phyloP scores from a whole-genome alignment of 345 rosid genomes.

The Linum lewisii region DNA sequence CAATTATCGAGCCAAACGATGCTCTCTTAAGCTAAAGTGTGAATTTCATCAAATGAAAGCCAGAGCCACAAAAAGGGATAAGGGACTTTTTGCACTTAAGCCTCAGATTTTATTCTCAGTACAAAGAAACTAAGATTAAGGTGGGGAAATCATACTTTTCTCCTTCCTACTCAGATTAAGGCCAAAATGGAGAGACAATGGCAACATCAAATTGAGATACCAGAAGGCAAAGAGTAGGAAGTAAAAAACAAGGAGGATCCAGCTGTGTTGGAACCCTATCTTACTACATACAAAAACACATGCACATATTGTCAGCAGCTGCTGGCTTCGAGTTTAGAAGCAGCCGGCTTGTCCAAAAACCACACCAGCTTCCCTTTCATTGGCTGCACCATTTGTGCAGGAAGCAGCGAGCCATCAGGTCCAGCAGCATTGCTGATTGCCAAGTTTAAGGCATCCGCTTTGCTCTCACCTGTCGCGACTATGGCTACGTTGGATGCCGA shows the following conservation, averaged over 20 bases:
- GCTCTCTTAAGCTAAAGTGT: no score
- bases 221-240: background rate
- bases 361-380: slow-evolving; percentile 56
- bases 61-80: slow-evolving; percentile 3
- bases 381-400: slow-evolving; percentile 66
- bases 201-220: slow-evolving; percentile 7
- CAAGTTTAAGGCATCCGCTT: slow-evolving; percentile 62
- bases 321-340: slow-evolving; percentile 41
- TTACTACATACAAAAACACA: slow-evolving; percentile 21
- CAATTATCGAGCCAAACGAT: no score
- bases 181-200: slow-evolving; percentile 26
- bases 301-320: slow-evolving; percentile 17
- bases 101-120: slow-evolving; percentile 25
- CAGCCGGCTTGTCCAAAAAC: slow-evolving; percentile 82
- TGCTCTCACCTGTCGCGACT: slow-evolving; percentile 63
- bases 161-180: slow-evolving; percentile 20
- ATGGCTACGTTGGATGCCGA: slow-evolving; percentile 68
- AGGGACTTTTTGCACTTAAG: slow-evolving; percentile 8
- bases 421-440: slow-evolving; percentile 57
- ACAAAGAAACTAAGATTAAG: slow-evolving; percentile 13
- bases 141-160: slow-evolving; percentile 16
- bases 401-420: slow-evolving; percentile 30
- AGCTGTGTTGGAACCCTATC: slow-evolving; percentile 16
- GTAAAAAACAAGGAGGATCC: slow-evolving; percentile 6
- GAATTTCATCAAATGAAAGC: background rate